phyloP scores from a whole-genome alignment of 2,329 filamentous ascomycete species.

The Didymosphaeria variabile region DNA sequence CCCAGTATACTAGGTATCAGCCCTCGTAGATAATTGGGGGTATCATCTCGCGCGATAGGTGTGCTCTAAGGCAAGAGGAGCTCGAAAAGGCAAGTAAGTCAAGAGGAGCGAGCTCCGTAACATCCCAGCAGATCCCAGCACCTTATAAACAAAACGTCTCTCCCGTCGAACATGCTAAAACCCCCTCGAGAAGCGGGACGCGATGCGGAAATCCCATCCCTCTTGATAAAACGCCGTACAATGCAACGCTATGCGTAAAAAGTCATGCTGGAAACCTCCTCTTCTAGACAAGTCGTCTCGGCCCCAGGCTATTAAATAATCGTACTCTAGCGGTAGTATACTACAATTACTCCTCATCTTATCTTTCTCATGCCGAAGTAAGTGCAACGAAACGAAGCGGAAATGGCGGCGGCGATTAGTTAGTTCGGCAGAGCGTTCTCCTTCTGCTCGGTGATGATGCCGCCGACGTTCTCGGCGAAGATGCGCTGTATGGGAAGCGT shows the following conservation, averaged over 20 bases:
- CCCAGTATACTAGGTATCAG: too few relatives aligned
- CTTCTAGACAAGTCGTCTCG: background rate
- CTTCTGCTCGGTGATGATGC: slow-evolving; percentile 38
- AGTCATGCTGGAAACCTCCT: background rate
- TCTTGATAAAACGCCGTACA: background rate
- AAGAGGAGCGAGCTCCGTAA: too few relatives aligned
- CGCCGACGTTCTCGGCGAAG: slow-evolving; percentile 40
- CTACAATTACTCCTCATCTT: slow-evolving; percentile 6
- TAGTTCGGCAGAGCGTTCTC: slow-evolving; percentile 39
- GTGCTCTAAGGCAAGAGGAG: too few relatives aligned
- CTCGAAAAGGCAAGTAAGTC: too few relatives aligned
- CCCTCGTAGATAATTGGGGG: too few relatives aligned
- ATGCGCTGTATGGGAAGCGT: slow-evolving; percentile 46
- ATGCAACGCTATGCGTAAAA: slow-evolving; percentile 13
- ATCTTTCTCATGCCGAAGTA: background rate
- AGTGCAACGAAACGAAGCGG: background rate
- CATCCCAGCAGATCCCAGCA: too few relatives aligned
- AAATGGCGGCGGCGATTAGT: background rate
- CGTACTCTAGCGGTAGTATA: slow-evolving; percentile 12
- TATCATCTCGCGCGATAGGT: too few relatives aligned
- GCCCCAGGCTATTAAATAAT: slow-evolving; percentile 7
- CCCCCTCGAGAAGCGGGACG: too few relatives aligned
- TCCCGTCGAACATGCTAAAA: too few relatives aligned
- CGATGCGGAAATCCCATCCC: background rate
- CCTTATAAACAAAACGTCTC: too few relatives aligned